Base-by-base conservation (phyloP, 75 land plant genomes). In the Adiantum capillusveneris region DNA sequence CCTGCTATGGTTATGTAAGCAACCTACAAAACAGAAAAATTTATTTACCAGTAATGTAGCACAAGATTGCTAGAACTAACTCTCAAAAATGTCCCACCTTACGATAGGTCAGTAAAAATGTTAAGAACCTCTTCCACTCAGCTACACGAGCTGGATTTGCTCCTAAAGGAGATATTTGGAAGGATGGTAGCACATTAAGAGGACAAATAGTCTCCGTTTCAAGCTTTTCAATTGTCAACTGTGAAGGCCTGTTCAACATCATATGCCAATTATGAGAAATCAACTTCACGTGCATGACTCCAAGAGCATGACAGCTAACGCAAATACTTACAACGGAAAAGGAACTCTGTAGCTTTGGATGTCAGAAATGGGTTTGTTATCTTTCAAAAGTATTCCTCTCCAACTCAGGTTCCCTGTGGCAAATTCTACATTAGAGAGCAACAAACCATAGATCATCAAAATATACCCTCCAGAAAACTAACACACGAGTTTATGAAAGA, bases 331-430 rank as follows among this genome's bases (percentile, higher is more conserved):
- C 55, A 53, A 25, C 29, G 55, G 14, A 53, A 26, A 24, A 24
- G 55, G 55, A 25, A 53, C 28, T 26, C 6, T 14, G 14, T 1
- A 26, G 55, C 55, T 53, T 25, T 53, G 55, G 28, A 53, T 25
- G 28, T 53, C 55, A 53, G 12, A 53, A 53, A 53, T 53, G 3
- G 24, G 25, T 24, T 53, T 53, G 28, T 25, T 53, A 26, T 53
- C 55, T 24, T 53, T 53, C 55, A 53, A 53, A 24, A 53, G 55
- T 25, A 53, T 5, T 1, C 55, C 55, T 25, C 29, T 53, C 55
- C 55, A 53, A n/a, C n/a, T n/a, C n/a, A n/a, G n/a, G n/a, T n/a
- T n/a, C n/a, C n/a, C n/a, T n/a, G n/a, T n/a, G n/a, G n/a, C n/a
- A n/a, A n/a, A n/a, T n/a, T n/a, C n/a, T n/a, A n/a, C n/a, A n/a